Percentiles rank a stretch among this genome's conserved stretches.
These are phyloP conservation scores for Flaveria ramosissima DNA, from an alignment of 129 eudicot species.

Conservation along the genomic window DNA sequence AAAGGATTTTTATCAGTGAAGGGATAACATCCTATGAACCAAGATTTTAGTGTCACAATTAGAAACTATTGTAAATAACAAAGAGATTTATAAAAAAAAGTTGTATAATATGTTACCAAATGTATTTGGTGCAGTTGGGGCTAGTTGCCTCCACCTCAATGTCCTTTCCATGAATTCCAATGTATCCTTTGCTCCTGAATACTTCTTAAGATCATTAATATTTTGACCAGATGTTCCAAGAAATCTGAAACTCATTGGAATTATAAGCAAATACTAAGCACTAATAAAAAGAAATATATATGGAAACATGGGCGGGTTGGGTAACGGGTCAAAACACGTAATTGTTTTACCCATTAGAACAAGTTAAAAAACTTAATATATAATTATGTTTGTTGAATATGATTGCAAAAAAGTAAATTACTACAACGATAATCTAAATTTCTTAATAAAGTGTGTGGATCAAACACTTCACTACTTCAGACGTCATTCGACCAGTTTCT, in stretches of 20 bases:
- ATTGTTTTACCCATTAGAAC: not conserved
- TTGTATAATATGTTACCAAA: conserved; percentile 55
- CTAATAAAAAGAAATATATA: not conserved
- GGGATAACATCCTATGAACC: conserved; percentile 85
- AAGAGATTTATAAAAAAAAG: not conserved
- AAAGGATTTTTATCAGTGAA: conserved; percentile 95
- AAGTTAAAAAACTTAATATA: no score
- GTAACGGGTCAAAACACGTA: not conserved
- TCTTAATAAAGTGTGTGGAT: not conserved
- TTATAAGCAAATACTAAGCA: conserved; percentile 16
- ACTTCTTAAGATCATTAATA: conserved; percentile 77
- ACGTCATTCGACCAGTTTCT: not conserved
- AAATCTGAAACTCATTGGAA: conserved; percentile 51
- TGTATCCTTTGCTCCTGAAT: conserved; percentile 68
- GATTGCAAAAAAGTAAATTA: not conserved
- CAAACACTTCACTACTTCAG: not conserved
- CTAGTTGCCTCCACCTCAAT: conserved; percentile 92
- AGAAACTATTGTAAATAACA: not conserved
- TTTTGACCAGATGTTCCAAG: conserved; percentile 98
- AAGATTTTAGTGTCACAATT: conserved; percentile 13
- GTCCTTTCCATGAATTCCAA: conserved; percentile 89
- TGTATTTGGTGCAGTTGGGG: conserved; percentile 96
- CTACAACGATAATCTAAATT: not conserved
- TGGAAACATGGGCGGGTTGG: not conserved
- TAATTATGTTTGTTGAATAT: not conserved